These are phyloP conservation scores for Cordyceps militaris DNA, from an alignment of 2,329 filamentous ascomycete species.

Conservation along the genomic window DNA sequence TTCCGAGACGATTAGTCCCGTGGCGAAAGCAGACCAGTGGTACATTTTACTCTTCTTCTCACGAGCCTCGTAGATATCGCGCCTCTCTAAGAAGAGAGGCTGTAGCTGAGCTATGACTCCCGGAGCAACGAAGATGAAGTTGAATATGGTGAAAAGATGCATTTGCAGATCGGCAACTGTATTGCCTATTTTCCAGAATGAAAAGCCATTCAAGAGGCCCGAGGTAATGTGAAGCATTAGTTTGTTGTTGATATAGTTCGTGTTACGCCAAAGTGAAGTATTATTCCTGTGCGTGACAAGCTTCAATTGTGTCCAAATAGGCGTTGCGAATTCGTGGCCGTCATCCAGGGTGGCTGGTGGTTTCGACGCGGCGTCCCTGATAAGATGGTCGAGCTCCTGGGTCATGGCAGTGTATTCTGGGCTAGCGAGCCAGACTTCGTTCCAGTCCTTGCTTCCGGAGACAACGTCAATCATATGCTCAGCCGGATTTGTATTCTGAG, in stretches of 20 bases:
- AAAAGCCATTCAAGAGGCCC: conserved; percentile 17
- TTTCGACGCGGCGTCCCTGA: too few relatives aligned
- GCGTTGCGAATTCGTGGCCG: too few relatives aligned
- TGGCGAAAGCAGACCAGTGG: conserved; percentile 43
- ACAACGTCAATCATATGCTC: background rate
- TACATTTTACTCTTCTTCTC: conserved; percentile 46
- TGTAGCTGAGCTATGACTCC: conserved; percentile 32
- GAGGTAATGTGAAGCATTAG: too few relatives aligned
- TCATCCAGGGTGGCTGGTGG: too few relatives aligned
- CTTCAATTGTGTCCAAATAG: too few relatives aligned
- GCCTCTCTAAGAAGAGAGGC: conserved; percentile 40
- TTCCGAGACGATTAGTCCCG: conserved; percentile 34
- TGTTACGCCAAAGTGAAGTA: too few relatives aligned
- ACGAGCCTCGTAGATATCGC: conserved; percentile 42
- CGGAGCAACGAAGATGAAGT: conserved; percentile 19
- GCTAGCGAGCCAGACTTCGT: too few relatives aligned
- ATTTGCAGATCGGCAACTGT: background rate
- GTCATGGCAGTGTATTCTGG: too few relatives aligned
- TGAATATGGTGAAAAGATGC: background rate
- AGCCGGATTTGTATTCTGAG: background rate
- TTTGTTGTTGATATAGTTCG: too few relatives aligned
- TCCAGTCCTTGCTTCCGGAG: background rate
- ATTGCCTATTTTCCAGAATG: background rate
- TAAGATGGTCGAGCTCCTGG: too few relatives aligned
- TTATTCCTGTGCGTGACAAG: too few relatives aligned